Evolutionary conservation across 176 grass and related monocot species (phyloP).

Genomic region (Ampelocalamus luodianensis): DNA sequence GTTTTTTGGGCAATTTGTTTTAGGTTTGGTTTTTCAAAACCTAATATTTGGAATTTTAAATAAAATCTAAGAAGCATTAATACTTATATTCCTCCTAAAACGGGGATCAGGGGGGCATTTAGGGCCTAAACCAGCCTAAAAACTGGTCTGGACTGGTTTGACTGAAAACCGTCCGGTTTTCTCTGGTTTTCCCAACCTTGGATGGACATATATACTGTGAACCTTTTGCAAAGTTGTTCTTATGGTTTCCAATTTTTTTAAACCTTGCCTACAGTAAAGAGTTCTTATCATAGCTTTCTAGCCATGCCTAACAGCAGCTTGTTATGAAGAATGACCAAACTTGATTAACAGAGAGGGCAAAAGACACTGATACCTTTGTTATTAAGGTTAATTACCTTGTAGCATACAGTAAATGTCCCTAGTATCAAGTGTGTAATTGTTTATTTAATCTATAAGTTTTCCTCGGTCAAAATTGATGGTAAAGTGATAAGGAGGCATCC

Average conservation of each 20-base stretch:
- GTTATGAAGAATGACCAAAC: background rate
- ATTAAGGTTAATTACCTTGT: background rate
- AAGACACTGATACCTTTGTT: background rate
- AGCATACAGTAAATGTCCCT: background rate
- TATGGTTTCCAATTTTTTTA: constrained; percentile 4
- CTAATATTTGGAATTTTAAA: background rate
- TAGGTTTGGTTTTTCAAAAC: background rate
- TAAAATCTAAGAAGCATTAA: background rate
- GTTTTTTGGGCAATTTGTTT: background rate
- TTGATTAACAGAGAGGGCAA: background rate
- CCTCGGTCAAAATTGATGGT: background rate
- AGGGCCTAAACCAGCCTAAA: background rate
- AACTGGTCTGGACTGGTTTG: background rate
- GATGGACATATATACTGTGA: background rate
- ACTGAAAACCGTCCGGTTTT: background rate
- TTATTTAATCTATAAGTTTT: too few species aligned
- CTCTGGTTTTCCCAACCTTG: background rate
- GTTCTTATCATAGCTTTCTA: background rate
- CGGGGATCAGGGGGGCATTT: background rate
- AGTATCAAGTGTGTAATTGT: background rate
- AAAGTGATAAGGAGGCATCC: background rate
- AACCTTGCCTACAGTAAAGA: constrained; percentile 4
- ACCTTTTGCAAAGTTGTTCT: constrained; percentile 1
- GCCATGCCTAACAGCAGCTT: background rate
- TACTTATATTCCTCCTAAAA: background rate